Percentiles rank a stretch among this genome's conserved stretches.
Evolutionary conservation across 305 asterid species (phyloP).

Genomic region (Rubia peregrina): DNA sequence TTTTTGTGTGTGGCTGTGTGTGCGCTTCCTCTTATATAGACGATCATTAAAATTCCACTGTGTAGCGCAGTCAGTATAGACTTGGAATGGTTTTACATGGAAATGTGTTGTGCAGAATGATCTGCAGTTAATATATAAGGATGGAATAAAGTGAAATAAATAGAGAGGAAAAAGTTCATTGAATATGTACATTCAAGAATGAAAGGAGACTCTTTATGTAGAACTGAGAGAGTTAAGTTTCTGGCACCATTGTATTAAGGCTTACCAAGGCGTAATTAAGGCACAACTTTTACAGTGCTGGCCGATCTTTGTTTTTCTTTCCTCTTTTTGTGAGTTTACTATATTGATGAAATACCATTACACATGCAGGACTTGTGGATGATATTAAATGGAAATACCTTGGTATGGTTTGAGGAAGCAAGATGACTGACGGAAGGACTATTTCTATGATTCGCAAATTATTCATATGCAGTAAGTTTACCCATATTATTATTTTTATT

Average conservation of each 20-base stretch:
- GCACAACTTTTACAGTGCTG: background rate
- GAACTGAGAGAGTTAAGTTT: background rate
- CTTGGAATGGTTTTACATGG: background rate
- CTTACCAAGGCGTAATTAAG: background rate
- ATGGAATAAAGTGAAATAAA: background rate
- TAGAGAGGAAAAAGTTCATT: background rate
- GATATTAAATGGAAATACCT: background rate
- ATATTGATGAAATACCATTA: background rate
- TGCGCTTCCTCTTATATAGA: background rate
- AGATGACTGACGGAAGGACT: slow-evolving; percentile 3
- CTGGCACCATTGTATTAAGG: background rate
- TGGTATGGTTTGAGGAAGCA: background rate
- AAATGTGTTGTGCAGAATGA: background rate
- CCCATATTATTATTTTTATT: background rate
- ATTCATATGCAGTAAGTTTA: slow-evolving; percentile 4
- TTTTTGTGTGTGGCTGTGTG: background rate
- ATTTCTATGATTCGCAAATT: background rate
- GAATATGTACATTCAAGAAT: background rate
- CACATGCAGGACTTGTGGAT: slow-evolving; percentile 2
- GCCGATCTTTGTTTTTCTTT: background rate
- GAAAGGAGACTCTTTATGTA: background rate
- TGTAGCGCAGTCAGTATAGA: background rate
- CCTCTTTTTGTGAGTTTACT: background rate
- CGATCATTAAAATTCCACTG: background rate
- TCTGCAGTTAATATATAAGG: background rate